Conservation (phyloP, 805 yeast genomes). For the Schizosaccharomyces osmophilus region DNA sequence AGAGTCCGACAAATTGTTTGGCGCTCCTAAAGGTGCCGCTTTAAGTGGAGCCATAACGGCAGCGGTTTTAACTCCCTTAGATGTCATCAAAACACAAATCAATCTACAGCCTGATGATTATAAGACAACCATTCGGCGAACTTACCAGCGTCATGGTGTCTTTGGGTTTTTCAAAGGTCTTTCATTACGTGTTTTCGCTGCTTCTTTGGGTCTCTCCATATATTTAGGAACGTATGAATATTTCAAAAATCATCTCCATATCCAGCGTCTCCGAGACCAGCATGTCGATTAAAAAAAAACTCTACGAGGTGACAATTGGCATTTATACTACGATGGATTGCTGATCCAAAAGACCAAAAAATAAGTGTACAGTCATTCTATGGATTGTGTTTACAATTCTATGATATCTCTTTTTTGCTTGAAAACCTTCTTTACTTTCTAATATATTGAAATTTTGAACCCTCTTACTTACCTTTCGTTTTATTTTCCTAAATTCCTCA, state of each 20-base stretch:
- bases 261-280: background rate
- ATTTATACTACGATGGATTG: too few relatives aligned
- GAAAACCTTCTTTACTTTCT: too few relatives aligned
- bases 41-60: background rate
- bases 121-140: background rate
- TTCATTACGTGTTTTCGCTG: background rate
- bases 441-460: too few relatives aligned
- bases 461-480: too few relatives aligned
- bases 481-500: too few relatives aligned
- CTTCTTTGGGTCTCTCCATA: background rate
- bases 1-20: background rate
- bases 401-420: too few relatives aligned
- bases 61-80: background rate
- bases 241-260: background rate
- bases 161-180: background rate
- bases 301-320: background rate
- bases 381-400: too few relatives aligned
- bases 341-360: too few relatives aligned
- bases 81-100: background rate
- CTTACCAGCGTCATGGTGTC: background rate
- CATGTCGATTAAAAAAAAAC: background rate
- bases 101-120: background rate
- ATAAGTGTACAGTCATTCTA: too few relatives aligned
- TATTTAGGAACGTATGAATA: background rate
- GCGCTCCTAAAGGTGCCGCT: background rate